These are phyloP conservation scores for Syzygium syzygioides DNA, from an alignment of 441 rosid genomes.

Conservation along the genomic window DNA sequence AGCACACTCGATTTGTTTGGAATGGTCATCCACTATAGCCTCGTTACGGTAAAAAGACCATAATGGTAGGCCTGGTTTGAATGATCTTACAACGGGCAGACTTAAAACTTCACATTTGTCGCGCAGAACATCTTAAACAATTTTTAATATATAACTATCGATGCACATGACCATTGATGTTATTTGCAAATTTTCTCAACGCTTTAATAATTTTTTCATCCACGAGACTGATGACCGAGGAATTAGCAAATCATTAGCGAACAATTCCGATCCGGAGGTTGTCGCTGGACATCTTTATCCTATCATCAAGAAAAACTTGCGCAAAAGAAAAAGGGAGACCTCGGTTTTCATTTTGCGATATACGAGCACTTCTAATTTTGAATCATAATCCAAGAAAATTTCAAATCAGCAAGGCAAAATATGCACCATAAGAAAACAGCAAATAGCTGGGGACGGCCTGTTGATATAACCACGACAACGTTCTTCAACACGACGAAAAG, in stretches of 20 bases:
- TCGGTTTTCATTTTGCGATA: too few relatives aligned
- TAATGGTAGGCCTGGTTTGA: neutral
- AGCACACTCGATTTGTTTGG: fast-evolving
- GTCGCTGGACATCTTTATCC: fast-evolving
- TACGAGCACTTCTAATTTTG: too few relatives aligned
- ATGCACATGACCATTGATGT: neutral
- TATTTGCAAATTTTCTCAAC: fast-evolving
- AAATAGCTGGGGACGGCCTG: neutral
- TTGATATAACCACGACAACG: neutral
- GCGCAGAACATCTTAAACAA: fast-evolving
- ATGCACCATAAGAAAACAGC: neutral
- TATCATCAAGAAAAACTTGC: neutral
- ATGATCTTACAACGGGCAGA: fast-evolving
- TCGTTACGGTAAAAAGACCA: neutral
- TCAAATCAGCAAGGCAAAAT: neutral
- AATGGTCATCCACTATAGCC: neutral
- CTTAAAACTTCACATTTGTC: neutral
- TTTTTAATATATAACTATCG: neutral
- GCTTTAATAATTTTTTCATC: neutral
- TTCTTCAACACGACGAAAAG: neutral
- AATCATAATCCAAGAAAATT: too few relatives aligned
- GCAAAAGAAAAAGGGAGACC: too few relatives aligned
- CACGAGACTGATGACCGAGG: neutral
- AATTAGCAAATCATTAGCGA: fast-evolving
- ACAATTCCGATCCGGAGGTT: fast-evolving